phyloP scores from a whole-genome alignment of 2,329 filamentous ascomycete genomes.

The Helotiales sp. region DNA sequence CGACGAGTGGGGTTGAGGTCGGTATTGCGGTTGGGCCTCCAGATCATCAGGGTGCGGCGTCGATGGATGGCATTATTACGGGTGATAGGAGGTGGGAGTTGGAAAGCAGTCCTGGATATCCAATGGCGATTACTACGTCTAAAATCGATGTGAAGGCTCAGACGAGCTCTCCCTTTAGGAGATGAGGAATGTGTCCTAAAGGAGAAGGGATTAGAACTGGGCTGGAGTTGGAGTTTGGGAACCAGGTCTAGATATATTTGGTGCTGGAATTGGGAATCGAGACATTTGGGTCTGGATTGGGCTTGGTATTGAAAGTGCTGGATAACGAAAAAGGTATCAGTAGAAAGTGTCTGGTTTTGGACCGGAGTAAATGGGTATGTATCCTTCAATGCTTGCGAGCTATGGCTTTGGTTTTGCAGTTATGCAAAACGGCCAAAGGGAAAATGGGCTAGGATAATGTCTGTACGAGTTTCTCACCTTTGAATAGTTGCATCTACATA shows the following conservation, averaged over 20 bases:
- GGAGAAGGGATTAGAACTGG: background rate
- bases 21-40: background rate
- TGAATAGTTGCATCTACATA: no score
- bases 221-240: background rate
- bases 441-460: slow-evolving; percentile 4
- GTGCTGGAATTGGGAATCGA: background rate
- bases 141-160: background rate
- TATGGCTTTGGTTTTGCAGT: background rate
- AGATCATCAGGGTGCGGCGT: background rate
- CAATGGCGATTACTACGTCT: background rate
- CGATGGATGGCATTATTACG: slow-evolving; percentile 14
- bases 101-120: background rate
- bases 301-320: background rate
- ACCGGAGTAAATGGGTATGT: background rate
- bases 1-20: background rate
- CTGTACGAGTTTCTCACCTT: background rate
- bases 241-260: background rate
- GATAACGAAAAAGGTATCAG: background rate
- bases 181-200: background rate
- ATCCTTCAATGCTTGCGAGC: background rate
- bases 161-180: slow-evolving; percentile 3
- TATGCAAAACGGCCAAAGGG: background rate
- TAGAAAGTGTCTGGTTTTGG: background rate
- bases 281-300: background rate
- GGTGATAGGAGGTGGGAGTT: slow-evolving; percentile 23